Conservation (phyloP, 805 yeast species). For the Monosporozyma servazzii region DNA sequence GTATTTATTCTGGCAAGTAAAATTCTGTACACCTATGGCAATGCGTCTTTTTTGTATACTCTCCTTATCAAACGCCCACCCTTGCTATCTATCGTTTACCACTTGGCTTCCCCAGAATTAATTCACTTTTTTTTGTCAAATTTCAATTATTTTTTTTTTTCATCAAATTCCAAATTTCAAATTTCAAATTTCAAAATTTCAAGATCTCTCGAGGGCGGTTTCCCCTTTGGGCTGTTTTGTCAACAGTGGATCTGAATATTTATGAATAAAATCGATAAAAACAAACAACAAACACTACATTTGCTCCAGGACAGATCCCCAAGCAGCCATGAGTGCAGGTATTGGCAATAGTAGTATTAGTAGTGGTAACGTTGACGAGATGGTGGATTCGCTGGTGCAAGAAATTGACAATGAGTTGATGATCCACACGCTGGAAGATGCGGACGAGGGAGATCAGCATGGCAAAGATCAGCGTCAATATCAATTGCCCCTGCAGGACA, state of each 20-base stretch:
- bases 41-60: background rate
- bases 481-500: constrained; percentile 22
- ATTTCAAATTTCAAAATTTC: background rate
- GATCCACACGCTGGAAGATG: constrained; percentile 9
- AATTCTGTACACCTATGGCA: no score
- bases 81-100: background rate
- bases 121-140: no score
- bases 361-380: constrained; percentile 7
- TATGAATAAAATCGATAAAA: background rate
- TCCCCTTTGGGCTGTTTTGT: background rate
- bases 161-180: background rate
- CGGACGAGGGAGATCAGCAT: background rate
- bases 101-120: background rate
- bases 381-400: constrained; percentile 22
- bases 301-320: no score
- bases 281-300: background rate
- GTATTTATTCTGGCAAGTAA: background rate
- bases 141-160: no score
- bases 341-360: background rate
- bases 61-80: background rate
- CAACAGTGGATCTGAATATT: background rate
- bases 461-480: constrained; percentile 1
- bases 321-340: background rate
- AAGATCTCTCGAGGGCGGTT: background rate
- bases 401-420: constrained; percentile 28